Base-by-base conservation (phyloP, 2,329 filamentous ascomycete species). In the Phoma sp. region DNA sequence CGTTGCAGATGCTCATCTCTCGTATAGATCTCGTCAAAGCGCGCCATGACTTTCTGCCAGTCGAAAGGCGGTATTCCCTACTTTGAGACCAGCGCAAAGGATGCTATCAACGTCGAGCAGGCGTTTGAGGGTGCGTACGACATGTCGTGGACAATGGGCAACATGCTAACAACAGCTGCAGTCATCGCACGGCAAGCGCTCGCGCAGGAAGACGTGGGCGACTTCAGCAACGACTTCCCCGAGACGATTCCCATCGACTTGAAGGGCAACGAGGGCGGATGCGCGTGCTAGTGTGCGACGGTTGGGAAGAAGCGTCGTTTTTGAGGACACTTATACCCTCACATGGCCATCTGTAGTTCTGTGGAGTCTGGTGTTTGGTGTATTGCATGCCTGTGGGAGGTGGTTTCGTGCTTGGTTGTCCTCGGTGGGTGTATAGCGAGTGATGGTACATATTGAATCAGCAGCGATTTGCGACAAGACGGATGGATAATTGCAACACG, bases 31-130 rank as follows among this genome's bases (percentile, higher is more conserved):
- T 96, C 92, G 25, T 93, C 89, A 70, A 98, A 98, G 84, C 86
- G 95, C 60, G 95, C 95, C 55, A 93, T 93, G 86, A 93, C 93
- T 12, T 99, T 97, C 76, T 99, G 95, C 78, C 92, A 97, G 77
- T 96, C 92, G 52, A 97, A 98, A 79, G 93, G 93, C 40, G 92
- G 92, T 56, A 97, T 99, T 62, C 95, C 95, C 15, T 99, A 99
- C 78, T 99, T 99, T 72, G 95, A 99, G 85, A 99, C 95, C 15
- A 97, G 93, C 78, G 95, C 95, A 57, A 99, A 99, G 82, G 95
- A 99, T 77, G 95, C 93, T 56, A 90, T 97, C 78, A 99, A 99
- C 73, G 95, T 99, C 36, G 95, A 99, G 78, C 92, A 91, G 73
- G 88, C 88, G 38, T 91, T 91, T 64, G 84, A 86, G 73, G 83